These are phyloP conservation scores for Austroboletus niveus DNA, from an alignment of 1,284 basidiomycete genomes.

Conservation along the genomic window DNA sequence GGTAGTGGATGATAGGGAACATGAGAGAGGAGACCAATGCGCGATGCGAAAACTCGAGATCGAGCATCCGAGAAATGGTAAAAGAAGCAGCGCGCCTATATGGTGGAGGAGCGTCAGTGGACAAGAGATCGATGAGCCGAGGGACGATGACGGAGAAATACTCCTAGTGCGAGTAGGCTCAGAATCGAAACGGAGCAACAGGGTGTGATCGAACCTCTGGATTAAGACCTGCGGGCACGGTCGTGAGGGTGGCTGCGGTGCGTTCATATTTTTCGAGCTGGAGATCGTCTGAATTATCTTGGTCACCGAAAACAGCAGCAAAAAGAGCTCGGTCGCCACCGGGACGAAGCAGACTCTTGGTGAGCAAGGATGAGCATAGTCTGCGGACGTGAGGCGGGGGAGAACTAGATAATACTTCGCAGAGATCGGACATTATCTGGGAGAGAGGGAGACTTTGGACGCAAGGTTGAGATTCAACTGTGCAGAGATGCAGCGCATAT, in stretches of 20 bases:
- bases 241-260: conserved; percentile 53
- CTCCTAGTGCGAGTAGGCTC: conserved; percentile 41
- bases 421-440: conserved; percentile 63
- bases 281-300: conserved; percentile 45
- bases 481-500: conserved; percentile 12
- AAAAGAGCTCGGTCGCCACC: conserved; percentile 68
- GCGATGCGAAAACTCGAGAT: conserved; percentile 31
- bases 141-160: conserved; percentile 59
- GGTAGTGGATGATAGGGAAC: conserved; percentile 43
- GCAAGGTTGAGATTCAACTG: conserved; percentile 11
- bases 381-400: conserved; percentile 52
- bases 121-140: conserved; percentile 50
- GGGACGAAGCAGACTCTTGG: conserved; percentile 63
- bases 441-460: conserved; percentile 54
- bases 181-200: not conserved
- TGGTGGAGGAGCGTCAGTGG: conserved; percentile 38
- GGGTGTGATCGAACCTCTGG: conserved; percentile 44
- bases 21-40: conserved; percentile 39
- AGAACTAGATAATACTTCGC: conserved; percentile 48
- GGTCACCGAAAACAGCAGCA: conserved; percentile 64
- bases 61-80: conserved; percentile 62
- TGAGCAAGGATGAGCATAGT: conserved; percentile 58
- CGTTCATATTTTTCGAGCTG: conserved; percentile 67
- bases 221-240: conserved; percentile 53
- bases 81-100: conserved; percentile 68